These are phyloP conservation scores for Saccharum spontaneum DNA, from an alignment of 176 grass and related monocot species.

Conservation along the genomic window DNA sequence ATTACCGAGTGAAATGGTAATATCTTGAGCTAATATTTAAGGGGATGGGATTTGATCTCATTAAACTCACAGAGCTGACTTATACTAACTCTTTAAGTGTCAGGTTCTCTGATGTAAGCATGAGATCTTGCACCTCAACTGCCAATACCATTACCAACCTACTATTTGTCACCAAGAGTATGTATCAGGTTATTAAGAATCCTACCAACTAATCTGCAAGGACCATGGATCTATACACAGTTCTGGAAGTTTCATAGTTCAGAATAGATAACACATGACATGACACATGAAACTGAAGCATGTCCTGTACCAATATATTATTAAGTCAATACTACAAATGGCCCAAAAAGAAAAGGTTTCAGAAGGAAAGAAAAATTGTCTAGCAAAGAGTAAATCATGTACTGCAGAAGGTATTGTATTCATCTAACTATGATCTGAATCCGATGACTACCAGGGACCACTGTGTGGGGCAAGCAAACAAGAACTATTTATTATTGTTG, in stretches of 20 bases:
- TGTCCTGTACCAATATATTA: not conserved
- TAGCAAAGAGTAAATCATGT: constrained; percentile 1
- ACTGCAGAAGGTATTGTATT: not conserved
- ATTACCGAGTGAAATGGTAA: not conserved
- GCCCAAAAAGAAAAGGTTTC: not conserved
- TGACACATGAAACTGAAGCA: not conserved
- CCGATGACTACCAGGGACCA: not conserved
- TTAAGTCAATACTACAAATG: not conserved
- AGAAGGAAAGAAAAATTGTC: not conserved
- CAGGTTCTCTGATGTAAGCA: constrained; percentile 14
- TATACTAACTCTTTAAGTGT: not conserved
- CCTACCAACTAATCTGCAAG: not conserved
- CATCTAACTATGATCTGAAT: constrained; percentile 13
- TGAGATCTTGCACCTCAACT: not conserved
- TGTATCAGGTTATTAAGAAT: constrained; percentile 6
- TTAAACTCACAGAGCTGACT: constrained; percentile 6
- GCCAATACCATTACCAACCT: not conserved
- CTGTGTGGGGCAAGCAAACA: not conserved
- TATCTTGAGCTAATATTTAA: constrained; percentile 27
- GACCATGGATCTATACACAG: not conserved
- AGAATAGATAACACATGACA: constrained; percentile 9
- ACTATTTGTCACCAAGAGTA: not conserved
- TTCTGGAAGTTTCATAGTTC: constrained; percentile 16
- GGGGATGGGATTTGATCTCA: not conserved
- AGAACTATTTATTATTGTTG: constrained; percentile 25